Evolutionary conservation across 345 rosid species (phyloP).

Genomic region (Lenwebbia sp.): DNA sequence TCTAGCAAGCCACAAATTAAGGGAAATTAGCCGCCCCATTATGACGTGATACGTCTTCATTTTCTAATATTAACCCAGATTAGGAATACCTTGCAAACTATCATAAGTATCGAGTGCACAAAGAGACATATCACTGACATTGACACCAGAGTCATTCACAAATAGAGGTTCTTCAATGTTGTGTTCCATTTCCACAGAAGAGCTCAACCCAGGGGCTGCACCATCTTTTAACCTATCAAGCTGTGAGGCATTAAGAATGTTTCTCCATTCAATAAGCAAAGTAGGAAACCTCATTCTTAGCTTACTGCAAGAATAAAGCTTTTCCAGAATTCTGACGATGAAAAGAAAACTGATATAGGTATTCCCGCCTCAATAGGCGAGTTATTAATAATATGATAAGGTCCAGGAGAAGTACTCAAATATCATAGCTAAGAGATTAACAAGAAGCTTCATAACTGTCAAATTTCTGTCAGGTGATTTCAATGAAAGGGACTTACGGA

Average conservation of each 20-base stretch:
- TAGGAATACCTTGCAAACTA: conserved; percentile 36
- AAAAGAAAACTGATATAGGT: background rate
- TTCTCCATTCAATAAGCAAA: background rate
- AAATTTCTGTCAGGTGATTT: background rate
- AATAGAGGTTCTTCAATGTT: conserved; percentile 15
- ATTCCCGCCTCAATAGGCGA: background rate
- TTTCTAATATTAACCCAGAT: background rate
- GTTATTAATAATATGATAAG: background rate
- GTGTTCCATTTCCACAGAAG: conserved; percentile 6
- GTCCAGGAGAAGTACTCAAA: background rate
- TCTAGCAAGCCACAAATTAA: conserved; percentile 5
- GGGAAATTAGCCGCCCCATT: conserved; percentile 10
- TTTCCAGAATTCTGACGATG: background rate
- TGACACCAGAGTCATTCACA: conserved; percentile 14
- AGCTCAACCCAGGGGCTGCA: conserved; percentile 5
- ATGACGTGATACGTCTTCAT: conserved; percentile 27
- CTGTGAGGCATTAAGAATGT: conserved; percentile 40
- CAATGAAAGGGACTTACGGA: conserved; percentile 3
- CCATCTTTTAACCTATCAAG: conserved; percentile 37
- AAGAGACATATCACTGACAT: conserved; percentile 16
- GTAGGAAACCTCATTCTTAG: background rate
- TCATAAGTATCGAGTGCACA: conserved; percentile 61
- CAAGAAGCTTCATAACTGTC: background rate
- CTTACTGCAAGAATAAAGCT: background rate
- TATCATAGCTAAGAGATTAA: background rate